Evolutionary conservation across 352 stramenopile species (phyloP), one percentile per base, ranked within the genome.

Genomic region (Globisporangium spiculum): DNA sequence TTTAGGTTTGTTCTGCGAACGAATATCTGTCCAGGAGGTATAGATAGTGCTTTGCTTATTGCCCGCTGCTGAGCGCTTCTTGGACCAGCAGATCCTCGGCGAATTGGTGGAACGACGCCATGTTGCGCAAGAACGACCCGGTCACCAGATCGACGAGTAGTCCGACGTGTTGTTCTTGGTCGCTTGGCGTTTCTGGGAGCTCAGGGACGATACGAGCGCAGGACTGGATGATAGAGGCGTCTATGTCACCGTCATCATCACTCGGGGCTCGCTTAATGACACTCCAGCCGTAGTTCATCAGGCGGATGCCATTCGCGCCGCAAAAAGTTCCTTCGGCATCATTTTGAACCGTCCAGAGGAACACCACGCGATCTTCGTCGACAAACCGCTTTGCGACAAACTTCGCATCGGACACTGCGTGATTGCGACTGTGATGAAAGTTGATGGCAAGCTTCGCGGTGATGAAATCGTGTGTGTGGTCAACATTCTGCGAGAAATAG

Each of bases 271-370:
- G 53, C 26, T 46, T 56, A 52, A 76, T 59, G 60, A 79, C 66
- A 10, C 67, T 79, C 64, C 65, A 76, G 22, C 73, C 73, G 10
- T 55, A 57, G 7, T 72, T 63, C 36, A 73, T 58, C 26, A 79
- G 69, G 4, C 65, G 48, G 14, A 59, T 59, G 53, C 53, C 53
- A 1, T 59, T 59, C 53, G 53, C 4, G 3, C 53, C 53, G 24
- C 53, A 59, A 14, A 59, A 59, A 36, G 53, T 38, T 10, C 53
- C 53, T 12, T 9, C 32, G n/a, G 26, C 26, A 8, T 59, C 53
- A 4, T 27, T 38, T 27, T 30, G 26, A 1, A 20, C 32, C 6
- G 53, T 59, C 53, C 53, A 59, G 53, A 59, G 12, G 14, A 32
- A 59, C 53, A 59, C 53, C 12, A 59, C 26, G 14, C 53, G 53